Conservation (phyloP, 331 rosid species). For the Rhamnella rubrinervis region DNA sequence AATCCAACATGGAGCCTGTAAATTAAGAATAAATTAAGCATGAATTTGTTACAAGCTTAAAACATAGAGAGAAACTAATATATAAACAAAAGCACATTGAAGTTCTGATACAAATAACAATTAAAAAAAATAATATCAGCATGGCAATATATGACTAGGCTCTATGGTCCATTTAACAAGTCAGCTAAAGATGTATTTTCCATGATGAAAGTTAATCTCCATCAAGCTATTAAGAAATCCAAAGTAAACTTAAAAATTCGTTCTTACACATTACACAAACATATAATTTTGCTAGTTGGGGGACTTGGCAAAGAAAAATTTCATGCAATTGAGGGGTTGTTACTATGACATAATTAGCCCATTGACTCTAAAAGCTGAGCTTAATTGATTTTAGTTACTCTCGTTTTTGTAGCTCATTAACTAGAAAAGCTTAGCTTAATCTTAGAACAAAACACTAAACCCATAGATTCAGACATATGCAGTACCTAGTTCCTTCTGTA, state of each 20-base stretch:
- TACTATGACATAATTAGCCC: neutral
- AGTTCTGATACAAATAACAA: neutral
- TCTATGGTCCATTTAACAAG: neutral
- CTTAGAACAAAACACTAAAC: too few relatives aligned
- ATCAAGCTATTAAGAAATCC: neutral
- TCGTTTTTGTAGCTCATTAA: neutral
- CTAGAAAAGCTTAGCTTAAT: too few relatives aligned
- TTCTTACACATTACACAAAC: too few relatives aligned
- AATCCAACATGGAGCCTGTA: neutral
- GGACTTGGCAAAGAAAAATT: too few relatives aligned
- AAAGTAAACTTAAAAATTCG: neutral
- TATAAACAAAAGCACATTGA: neutral
- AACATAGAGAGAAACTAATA: too few relatives aligned
- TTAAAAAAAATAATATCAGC: too few relatives aligned
- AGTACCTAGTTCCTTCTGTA: too few relatives aligned
- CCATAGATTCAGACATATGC: too few relatives aligned
- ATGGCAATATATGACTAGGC: neutral
- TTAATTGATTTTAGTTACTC: neutral
- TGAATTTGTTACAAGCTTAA: neutral
- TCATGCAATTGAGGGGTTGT: neutral
- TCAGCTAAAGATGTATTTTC: neutral
- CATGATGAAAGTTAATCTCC: neutral
- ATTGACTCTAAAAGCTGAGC: constrained; percentile 3
- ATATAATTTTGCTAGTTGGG: too few relatives aligned
- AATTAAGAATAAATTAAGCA: neutral